A percentile compares a stretch with the other conserved stretches of the same genome.
Evolutionary conservation across 1,139 yeast species (phyloP).

Genomic region (Hyphopichia buzzinii): DNA sequence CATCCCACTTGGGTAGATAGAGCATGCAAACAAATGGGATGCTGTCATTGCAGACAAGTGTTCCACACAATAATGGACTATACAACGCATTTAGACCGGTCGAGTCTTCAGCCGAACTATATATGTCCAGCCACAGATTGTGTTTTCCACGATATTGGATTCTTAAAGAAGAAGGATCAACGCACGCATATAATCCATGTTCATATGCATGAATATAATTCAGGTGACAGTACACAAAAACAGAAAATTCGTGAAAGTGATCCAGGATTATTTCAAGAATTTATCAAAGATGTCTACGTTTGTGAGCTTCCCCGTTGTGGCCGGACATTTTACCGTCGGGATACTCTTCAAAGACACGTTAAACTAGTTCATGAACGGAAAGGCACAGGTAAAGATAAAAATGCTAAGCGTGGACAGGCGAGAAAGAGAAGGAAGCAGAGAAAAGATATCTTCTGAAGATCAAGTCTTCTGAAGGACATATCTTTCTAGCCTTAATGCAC

Average conservation of each 20-base stretch:
- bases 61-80: background rate
- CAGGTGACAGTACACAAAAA: background rate
- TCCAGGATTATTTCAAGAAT: background rate
- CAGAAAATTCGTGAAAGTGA: background rate
- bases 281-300: background rate
- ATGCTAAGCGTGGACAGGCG: background rate
- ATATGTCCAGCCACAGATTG: slow-evolving; percentile 2
- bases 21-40: background rate
- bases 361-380: slow-evolving; percentile 1
- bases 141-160: background rate
- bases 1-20: background rate
- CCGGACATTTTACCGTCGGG: slow-evolving; percentile 3
- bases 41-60: slow-evolving; percentile 1
- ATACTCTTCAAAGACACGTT: slow-evolving; percentile 3
- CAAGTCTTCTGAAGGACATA: too few species aligned
- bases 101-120: background rate
- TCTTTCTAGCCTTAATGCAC: too few species aligned
- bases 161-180: slow-evolving; percentile 1
- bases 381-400: background rate
- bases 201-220: slow-evolving; percentile 2
- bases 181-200: background rate
- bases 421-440: background rate
- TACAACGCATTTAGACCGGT: slow-evolving; percentile 1
- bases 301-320: slow-evolving; percentile 1
- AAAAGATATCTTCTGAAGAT: too few species aligned